These are phyloP conservation scores for Chlamydomonas sp. DNA, from an alignment of 139 green algal genomes.

Conservation along the genomic window DNA sequence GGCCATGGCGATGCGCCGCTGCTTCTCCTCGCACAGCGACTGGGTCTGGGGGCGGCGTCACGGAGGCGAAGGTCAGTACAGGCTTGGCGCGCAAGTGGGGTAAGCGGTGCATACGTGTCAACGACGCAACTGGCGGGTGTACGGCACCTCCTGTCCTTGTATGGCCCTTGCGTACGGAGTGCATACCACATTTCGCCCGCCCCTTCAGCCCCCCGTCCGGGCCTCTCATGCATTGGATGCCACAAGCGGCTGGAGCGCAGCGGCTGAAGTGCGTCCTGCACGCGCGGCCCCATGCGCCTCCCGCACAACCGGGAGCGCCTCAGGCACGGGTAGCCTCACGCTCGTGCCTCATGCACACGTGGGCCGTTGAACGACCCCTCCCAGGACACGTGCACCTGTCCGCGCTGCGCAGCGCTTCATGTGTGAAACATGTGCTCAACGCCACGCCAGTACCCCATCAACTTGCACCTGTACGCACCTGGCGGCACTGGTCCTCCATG, in stretches of 20 bases:
- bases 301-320: too few species aligned
- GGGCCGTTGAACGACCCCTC: not conserved
- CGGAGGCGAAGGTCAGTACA: not conserved
- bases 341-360: not conserved
- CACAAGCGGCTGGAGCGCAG: too few species aligned
- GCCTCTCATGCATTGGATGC: too few species aligned
- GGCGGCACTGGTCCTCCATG: constrained; percentile 83
- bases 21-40: constrained; percentile 72
- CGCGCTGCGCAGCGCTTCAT: not conserved
- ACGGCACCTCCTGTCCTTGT: too few species aligned
- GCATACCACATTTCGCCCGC: too few species aligned
- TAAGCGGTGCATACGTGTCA: not conserved
- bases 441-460: not conserved
- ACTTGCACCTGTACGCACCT: constrained; percentile 47
- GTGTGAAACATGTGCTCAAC: not conserved
- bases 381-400: not conserved
- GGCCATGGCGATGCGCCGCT: constrained; percentile 59
- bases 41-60: constrained; percentile 47
- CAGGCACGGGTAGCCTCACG: not conserved
- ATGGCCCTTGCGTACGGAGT: too few species aligned
- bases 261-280: too few species aligned
- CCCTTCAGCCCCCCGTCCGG: too few species aligned
- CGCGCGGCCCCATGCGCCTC: too few species aligned
- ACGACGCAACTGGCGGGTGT: too few species aligned
- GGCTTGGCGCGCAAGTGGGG: not conserved